Conservation (phyloP, 768 basidiomycete species). For the Artomyces pyxidatus region DNA sequence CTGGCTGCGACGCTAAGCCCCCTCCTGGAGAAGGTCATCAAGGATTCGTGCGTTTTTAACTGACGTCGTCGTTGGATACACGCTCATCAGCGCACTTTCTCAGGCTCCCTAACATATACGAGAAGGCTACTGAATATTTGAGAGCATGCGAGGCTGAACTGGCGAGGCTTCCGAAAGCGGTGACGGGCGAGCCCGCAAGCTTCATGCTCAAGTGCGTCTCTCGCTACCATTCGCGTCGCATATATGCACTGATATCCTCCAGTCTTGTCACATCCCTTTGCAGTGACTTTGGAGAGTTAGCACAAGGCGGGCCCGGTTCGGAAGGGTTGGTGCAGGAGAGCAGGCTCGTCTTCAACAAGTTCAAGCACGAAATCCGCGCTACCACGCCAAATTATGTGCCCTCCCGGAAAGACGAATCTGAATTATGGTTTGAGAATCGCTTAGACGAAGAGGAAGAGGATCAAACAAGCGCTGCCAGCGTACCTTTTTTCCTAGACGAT, state of each 20-base stretch:
- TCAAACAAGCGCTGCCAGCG: not conserved
- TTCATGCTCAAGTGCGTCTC: conserved; percentile 3
- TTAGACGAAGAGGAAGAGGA: not conserved
- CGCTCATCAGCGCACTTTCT: not conserved
- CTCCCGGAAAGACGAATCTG: not conserved
- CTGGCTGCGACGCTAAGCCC: conserved; percentile 28
- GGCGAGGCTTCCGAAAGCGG: conserved; percentile 20
- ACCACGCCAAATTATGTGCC: conserved; percentile 33
- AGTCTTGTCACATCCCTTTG: conserved; percentile 28
- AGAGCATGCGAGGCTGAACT: conserved; percentile 22
- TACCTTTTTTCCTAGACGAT: not conserved
- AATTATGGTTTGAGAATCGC: not conserved
- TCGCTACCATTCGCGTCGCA: too few species aligned
- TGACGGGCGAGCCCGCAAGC: conserved; percentile 28
- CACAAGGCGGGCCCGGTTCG: conserved; percentile 22
- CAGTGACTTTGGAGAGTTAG: conserved; percentile 21
- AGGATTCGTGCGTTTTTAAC: conserved; percentile 17
- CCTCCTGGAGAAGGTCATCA: conserved; percentile 30
- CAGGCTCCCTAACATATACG: conserved; percentile 26
- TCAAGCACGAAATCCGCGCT: conserved; percentile 25
- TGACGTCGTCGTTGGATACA: not conserved
- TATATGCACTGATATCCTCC: conserved; percentile 19
- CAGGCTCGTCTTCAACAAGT: conserved; percentile 19
- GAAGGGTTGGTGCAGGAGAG: conserved; percentile 26
- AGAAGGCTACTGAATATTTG: conserved; percentile 21